Base-by-base conservation (phyloP, 495 filamentous ascomycete genomes). In the Bryoglossum gracile region DNA sequence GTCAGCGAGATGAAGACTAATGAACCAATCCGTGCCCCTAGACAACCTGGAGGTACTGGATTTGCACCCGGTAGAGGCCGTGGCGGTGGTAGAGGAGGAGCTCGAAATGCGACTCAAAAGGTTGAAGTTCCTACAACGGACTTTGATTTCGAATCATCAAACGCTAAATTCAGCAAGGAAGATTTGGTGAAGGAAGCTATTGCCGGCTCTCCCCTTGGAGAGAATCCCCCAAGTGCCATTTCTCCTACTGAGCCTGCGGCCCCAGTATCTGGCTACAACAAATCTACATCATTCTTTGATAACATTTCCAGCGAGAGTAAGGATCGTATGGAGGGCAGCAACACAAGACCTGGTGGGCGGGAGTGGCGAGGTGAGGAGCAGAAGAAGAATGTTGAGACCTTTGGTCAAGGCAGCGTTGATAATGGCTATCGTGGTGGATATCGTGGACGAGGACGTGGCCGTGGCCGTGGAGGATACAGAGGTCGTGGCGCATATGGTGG, bases 81-180 rank as follows among this genome's bases (percentile, higher is more conserved):
- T 46, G 77, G 82, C 33, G 69, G 72, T 30, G 69, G 72, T 21
- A 62, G 71, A 50, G 77, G 79, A 48, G 73, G 75, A 23, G 74
- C 76, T 19, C 70, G 77, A 16, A 65, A 70, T 13, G 67, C 71
- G 25, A 64, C 67, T 30, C 74, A 74, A 58, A 92, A 87, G 68
- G 75, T 96, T 17, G 91, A 94, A 47, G 84, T 97, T 23, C 92
- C 92, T 0, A 72, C 81, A 26, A 78, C 85, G 2, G 92, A 97
- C 58, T 99, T 87, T 61, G 94, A 99, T 62, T 99, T 99, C 63
- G 82, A 84, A 54, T 80, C 80, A 8, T 77, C 91, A 39, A 99
- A 99, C 60, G 89, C 89, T 13, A 95, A 94, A 64, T 97, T 99
- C 72, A 97, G 94, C 73, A 99, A 99, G 68, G 83, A 95, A 57